A percentile compares a stretch with the other conserved stretches of the same genome.
These are phyloP conservation scores for Candida sanyaensis DNA, from an alignment of 1,139 yeast genomes.

Conservation along the genomic window DNA sequence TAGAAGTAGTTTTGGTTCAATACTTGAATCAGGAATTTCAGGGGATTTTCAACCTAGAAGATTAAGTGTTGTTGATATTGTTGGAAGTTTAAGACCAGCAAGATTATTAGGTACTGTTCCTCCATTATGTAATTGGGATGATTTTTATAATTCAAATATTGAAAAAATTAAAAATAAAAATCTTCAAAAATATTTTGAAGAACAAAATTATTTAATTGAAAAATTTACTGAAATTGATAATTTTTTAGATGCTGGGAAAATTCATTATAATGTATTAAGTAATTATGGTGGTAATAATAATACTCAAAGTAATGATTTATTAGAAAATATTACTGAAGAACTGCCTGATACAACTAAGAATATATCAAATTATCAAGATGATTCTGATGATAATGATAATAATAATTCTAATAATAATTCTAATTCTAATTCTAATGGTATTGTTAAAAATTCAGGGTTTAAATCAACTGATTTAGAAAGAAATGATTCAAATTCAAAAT, in stretches of 20 bases:
- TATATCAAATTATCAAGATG: neutral
- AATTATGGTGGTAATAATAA: slow-evolving; percentile 46
- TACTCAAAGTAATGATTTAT: neutral
- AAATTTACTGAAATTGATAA: slow-evolving; percentile 63
- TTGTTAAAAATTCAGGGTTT: neutral
- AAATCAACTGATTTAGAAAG: slow-evolving; percentile 13
- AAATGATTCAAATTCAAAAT: slow-evolving; percentile 17
- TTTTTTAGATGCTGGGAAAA: slow-evolving; percentile 66
- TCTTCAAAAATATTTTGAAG: slow-evolving; percentile 38
- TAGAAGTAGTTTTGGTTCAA: slow-evolving; percentile 4
- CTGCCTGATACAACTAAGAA: neutral
- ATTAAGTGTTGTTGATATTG: slow-evolving; percentile 18
- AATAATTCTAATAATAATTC: no score
- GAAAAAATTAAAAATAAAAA: slow-evolving; percentile 22
- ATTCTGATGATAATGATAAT: no score
- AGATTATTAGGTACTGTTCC: slow-evolving; percentile 55
- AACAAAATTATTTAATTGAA: slow-evolving; percentile 62
- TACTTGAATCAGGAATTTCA: neutral
- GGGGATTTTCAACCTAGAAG: slow-evolving; percentile 24
- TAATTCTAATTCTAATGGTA: no score
- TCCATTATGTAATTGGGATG: slow-evolving; percentile 53
- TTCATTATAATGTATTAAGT: slow-evolving; percentile 64
- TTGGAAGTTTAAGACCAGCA: slow-evolving; percentile 41
- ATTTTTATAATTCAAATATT: slow-evolving; percentile 24
- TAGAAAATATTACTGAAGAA: slow-evolving; percentile 26